These are phyloP conservation scores for Penicillium lividum DNA, from an alignment of 495 filamentous ascomycete species.

Conservation along the genomic window DNA sequence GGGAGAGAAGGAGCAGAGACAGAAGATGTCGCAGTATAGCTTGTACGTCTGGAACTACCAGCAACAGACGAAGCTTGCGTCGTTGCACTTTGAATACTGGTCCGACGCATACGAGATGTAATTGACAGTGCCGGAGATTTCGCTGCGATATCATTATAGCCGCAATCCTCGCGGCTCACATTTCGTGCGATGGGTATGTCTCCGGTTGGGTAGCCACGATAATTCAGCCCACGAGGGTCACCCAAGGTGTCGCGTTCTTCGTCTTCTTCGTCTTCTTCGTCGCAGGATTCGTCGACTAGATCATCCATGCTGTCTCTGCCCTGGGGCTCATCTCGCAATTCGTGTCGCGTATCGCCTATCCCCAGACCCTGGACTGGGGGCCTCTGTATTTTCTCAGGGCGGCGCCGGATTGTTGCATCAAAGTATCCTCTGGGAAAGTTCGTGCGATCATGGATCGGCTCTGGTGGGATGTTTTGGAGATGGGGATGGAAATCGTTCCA, in stretches of 20 bases:
- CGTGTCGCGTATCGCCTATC: constrained; percentile 9
- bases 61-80: constrained; percentile 30
- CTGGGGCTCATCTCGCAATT: neutral
- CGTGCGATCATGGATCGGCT: constrained; percentile 11
- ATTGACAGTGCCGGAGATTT: constrained; percentile 45
- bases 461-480: neutral
- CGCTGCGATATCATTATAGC: constrained; percentile 29
- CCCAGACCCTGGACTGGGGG: constrained; percentile 13
- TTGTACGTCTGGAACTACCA: constrained; percentile 40
- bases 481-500: constrained; percentile 6
- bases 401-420: constrained; percentile 34
- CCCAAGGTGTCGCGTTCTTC: constrained; percentile 24
- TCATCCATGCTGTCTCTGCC: constrained; percentile 8
- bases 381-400: constrained; percentile 12
- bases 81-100: constrained; percentile 36
- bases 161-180: constrained; percentile 15
- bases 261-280: constrained; percentile 17
- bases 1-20: constrained; percentile 34
- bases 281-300: constrained; percentile 26
- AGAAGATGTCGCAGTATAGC: constrained; percentile 36
- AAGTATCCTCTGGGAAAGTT: constrained; percentile 43
- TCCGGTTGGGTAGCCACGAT: constrained; percentile 11
- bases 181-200: constrained; percentile 7
- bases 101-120: constrained; percentile 48
- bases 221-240: constrained; percentile 9